Evolutionary conservation across 164 flowering plant genomes (phyloP).

Genomic region (Amborella trichopoda): DNA sequence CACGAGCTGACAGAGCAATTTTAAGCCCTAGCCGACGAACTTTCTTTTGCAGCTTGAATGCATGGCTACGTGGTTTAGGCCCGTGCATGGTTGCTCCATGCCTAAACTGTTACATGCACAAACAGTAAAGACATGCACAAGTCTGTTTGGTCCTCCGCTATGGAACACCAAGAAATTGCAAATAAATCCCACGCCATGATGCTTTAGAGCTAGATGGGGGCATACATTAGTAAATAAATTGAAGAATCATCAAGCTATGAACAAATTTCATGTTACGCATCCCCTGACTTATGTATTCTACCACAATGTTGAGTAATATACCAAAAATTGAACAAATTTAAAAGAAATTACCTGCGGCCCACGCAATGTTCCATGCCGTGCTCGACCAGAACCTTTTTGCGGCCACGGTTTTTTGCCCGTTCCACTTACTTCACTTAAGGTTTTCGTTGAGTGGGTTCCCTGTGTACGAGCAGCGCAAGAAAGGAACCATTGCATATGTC

Average conservation of each 20-base stretch:
- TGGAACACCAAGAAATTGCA: too few species aligned
- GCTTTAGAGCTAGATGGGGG: too few species aligned
- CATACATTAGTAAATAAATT: too few species aligned
- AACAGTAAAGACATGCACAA: too few species aligned
- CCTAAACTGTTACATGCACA: slow-evolving; percentile 52
- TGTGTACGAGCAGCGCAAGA: slow-evolving; percentile 9
- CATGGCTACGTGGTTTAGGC: slow-evolving; percentile 96
- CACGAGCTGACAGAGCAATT: slow-evolving; percentile 82
- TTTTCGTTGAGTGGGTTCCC: slow-evolving; percentile 98
- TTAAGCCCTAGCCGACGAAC: slow-evolving; percentile 89
- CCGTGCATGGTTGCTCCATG: slow-evolving; percentile 89
- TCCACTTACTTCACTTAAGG: slow-evolving; percentile 92
- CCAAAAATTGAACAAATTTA: not conserved
- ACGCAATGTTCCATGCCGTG: slow-evolving; percentile 89
- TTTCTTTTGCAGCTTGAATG: slow-evolving; percentile 81
- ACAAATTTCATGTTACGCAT: too few species aligned
- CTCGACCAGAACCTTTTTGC: slow-evolving; percentile 85
- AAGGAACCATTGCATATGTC: too few species aligned
- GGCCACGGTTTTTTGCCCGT: slow-evolving; percentile 85
- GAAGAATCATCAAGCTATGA: too few species aligned
- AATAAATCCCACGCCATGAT: too few species aligned
- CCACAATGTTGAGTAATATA: too few species aligned
- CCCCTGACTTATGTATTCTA: too few species aligned
- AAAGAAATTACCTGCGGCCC: slow-evolving; percentile 68
- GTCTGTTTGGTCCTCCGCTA: too few species aligned